Evolutionary conservation across 2,329 filamentous ascomycete species (phyloP).

Genomic region (Claviceps purpurea): DNA sequence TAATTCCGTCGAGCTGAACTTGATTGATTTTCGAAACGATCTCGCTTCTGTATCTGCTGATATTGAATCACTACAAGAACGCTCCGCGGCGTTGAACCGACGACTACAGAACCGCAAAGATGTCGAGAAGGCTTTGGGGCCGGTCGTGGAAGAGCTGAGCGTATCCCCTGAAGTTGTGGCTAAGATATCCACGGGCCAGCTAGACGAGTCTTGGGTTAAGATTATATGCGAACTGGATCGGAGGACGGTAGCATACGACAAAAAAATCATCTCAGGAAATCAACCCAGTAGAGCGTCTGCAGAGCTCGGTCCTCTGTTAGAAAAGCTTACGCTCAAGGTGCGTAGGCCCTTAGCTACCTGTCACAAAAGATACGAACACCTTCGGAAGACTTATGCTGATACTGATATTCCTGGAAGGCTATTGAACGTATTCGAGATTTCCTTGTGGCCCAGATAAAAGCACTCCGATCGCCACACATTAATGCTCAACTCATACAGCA

Average conservation of each 20-base stretch:
- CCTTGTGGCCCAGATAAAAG: slow-evolving; percentile 87
- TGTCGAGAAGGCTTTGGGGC: slow-evolving; percentile 76
- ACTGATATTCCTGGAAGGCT: slow-evolving; percentile 37
- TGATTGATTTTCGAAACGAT: slow-evolving; percentile 87
- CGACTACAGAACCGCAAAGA: slow-evolving; percentile 79
- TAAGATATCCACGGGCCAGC: slow-evolving; percentile 74
- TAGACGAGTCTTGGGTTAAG: slow-evolving; percentile 82
- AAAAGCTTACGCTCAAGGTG: slow-evolving; percentile 73
- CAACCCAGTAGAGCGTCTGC: slow-evolving; percentile 60
- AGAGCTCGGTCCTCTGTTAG: slow-evolving; percentile 73
- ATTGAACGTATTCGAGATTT: slow-evolving; percentile 89
- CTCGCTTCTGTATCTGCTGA: slow-evolving; percentile 85
- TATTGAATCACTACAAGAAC: slow-evolving; percentile 82
- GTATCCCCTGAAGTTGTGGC: slow-evolving; percentile 72
- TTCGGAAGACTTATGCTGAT: neutral
- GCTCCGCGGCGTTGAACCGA: slow-evolving; percentile 70
- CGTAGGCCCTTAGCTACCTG: neutral
- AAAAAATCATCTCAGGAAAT: slow-evolving; percentile 42
- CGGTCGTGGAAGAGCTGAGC: slow-evolving; percentile 83
- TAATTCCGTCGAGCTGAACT: slow-evolving; percentile 81
- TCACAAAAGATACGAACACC: neutral
- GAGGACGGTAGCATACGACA: slow-evolving; percentile 58
- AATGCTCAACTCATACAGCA: slow-evolving; percentile 97
- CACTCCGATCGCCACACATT: slow-evolving; percentile 84
- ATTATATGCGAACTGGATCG: slow-evolving; percentile 74